Conservation (phyloP, 352 stramenopile species). For the Globisporangium uncinulatum region DNA sequence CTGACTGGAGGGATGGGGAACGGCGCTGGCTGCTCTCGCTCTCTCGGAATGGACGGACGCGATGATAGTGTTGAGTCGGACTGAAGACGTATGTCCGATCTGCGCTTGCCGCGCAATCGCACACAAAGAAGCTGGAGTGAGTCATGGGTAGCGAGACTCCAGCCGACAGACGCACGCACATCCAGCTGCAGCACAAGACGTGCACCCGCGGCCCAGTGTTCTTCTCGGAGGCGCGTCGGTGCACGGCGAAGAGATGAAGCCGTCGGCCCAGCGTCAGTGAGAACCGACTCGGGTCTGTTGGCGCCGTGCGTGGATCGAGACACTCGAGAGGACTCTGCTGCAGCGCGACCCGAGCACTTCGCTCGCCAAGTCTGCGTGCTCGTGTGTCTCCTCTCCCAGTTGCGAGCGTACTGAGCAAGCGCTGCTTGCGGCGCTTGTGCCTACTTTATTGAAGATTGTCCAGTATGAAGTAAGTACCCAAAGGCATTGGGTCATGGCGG, state of each 20-base stretch:
- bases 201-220: too few species aligned
- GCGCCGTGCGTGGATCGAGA: too few species aligned
- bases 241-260: too few species aligned
- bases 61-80: too few species aligned
- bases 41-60: too few species aligned
- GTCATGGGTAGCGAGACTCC: background rate
- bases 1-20: too few species aligned
- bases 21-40: too few species aligned
- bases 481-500: background rate
- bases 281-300: too few species aligned
- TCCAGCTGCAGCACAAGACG: too few species aligned
- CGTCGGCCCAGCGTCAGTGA: too few species aligned
- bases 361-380: too few species aligned
- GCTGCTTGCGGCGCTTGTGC: background rate
- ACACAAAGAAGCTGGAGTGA: background rate
- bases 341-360: background rate
- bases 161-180: background rate
- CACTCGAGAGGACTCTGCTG: background rate
- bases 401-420: background rate
- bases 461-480: constrained; percentile 14
- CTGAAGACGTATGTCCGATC: background rate
- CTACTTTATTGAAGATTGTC: constrained; percentile 12
- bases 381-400: background rate
- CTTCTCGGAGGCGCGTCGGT: too few species aligned
- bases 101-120: background rate